phyloP scores from a whole-genome alignment of 148 eudicot species.

The Camellia granthamiana region DNA sequence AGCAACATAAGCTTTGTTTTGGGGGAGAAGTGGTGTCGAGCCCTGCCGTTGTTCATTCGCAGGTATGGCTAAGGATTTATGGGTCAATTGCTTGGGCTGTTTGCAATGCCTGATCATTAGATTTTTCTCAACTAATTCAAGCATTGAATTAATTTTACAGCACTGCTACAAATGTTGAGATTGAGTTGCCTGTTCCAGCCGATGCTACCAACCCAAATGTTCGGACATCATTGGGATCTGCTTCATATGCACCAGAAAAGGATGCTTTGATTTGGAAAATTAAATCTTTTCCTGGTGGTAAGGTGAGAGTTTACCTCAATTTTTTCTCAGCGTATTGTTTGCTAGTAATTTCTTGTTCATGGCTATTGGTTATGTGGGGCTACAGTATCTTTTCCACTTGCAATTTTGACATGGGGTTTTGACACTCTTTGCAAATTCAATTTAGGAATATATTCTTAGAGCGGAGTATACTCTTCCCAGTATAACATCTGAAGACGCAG shows the following conservation, averaged over 20 bases:
- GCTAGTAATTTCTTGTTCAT: background rate
- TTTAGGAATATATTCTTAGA: conserved; percentile 79
- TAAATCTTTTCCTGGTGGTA: conserved; percentile 93
- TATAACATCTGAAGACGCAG: conserved; percentile 60
- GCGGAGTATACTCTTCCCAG: conserved; percentile 84
- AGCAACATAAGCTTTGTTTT: too few relatives aligned
- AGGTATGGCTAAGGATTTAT: too few relatives aligned
- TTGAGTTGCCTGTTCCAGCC: conserved; percentile 78
- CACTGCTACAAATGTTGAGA: conserved; percentile 94
- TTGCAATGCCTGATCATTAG: background rate
- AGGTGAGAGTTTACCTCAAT: conserved; percentile 40
- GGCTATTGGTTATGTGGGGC: background rate
- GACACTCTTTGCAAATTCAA: background rate
- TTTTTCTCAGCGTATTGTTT: background rate
- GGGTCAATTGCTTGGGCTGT: too few relatives aligned
- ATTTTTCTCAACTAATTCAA: background rate
- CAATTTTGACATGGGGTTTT: background rate
- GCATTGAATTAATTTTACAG: conserved; percentile 42
- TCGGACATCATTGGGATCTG: conserved; percentile 94
- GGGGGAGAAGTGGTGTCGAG: too few relatives aligned
- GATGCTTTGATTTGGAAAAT: conserved; percentile 90
- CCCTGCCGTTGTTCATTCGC: too few relatives aligned
- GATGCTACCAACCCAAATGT: conserved; percentile 91
- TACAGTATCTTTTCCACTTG: background rate
- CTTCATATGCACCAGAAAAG: conserved; percentile 81